A percentile compares a stretch with the other conserved stretches of the same genome.
These are phyloP conservation scores for Microbotryomycetes sp. DNA, from an alignment of 1,284 basidiomycete genomes.

Conservation along the genomic window DNA sequence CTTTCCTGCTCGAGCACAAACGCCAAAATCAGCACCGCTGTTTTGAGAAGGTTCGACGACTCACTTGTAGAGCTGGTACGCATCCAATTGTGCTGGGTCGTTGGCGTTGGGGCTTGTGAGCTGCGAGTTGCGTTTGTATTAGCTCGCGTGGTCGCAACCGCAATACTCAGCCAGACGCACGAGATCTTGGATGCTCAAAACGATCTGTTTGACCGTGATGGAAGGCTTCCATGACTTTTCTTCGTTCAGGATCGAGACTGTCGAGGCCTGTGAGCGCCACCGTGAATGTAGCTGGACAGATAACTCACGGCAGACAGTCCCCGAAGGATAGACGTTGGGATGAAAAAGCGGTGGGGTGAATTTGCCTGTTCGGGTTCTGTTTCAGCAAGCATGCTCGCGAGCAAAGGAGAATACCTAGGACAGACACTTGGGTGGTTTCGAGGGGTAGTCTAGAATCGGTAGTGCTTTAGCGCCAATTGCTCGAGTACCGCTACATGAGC, in stretches of 20 bases:
- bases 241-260: slow-evolving; percentile 88
- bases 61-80: slow-evolving; percentile 33
- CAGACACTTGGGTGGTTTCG: slow-evolving; percentile 90
- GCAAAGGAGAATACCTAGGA: too few species aligned
- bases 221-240: slow-evolving; percentile 99
- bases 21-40: neutral
- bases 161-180: neutral
- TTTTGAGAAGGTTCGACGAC: neutral
- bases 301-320: slow-evolving; percentile 70
- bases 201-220: slow-evolving; percentile 97
- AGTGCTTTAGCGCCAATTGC: slow-evolving; percentile 9
- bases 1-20: slow-evolving; percentile 7
- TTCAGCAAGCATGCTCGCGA: too few species aligned
- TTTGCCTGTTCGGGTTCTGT: slow-evolving; percentile 71
- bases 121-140: neutral
- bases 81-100: slow-evolving; percentile 37
- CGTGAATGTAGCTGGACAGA: neutral
- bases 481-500: neutral
- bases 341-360: slow-evolving; percentile 94
- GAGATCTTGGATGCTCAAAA: slow-evolving; percentile 56
- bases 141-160: neutral
- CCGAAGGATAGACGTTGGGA: slow-evolving; percentile 97
- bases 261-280: neutral
- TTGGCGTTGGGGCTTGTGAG: slow-evolving; percentile 30
- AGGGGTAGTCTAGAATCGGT: slow-evolving; percentile 68